phyloP scores from a whole-genome alignment of 2,329 filamentous ascomycete genomes.

The Xylariaceae sp. region DNA sequence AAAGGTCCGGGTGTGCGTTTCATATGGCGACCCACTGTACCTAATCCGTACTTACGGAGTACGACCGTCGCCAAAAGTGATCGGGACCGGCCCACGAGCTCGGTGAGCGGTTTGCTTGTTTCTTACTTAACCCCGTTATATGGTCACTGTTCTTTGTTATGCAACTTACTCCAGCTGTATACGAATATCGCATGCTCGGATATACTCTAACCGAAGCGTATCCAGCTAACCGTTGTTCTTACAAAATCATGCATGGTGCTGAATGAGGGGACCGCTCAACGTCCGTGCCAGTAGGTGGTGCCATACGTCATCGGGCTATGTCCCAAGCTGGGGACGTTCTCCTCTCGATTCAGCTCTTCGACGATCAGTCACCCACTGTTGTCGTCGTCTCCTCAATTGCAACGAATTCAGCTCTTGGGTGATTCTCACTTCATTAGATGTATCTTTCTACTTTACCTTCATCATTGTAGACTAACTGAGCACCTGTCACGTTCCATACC shows the following conservation, averaged over 20 bases:
- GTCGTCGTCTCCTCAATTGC: not conserved
- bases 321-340: not conserved
- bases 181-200: too few species aligned
- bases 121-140: too few species aligned
- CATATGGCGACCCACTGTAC: too few species aligned
- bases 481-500: not conserved
- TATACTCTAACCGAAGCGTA: not conserved
- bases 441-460: not conserved
- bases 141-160: too few species aligned
- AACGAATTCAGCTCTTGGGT: constrained; percentile 7
- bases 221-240: not conserved
- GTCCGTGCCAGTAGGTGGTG: not conserved
- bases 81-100: too few species aligned
- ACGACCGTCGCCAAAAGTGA: too few species aligned
- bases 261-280: too few species aligned
- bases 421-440: not conserved
- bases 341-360: not conserved
- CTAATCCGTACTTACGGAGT: too few species aligned
- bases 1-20: too few species aligned
- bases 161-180: too few species aligned
- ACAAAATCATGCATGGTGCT: too few species aligned
- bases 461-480: not conserved
- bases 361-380: constrained; percentile 1
- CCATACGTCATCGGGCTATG: not conserved
- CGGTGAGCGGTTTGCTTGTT: too few species aligned